A percentile compares a stretch with the other conserved stretches of the same genome.
These are phyloP conservation scores for Naganishia sp. DNA, from an alignment of 1,284 basidiomycete species.

Conservation along the genomic window DNA sequence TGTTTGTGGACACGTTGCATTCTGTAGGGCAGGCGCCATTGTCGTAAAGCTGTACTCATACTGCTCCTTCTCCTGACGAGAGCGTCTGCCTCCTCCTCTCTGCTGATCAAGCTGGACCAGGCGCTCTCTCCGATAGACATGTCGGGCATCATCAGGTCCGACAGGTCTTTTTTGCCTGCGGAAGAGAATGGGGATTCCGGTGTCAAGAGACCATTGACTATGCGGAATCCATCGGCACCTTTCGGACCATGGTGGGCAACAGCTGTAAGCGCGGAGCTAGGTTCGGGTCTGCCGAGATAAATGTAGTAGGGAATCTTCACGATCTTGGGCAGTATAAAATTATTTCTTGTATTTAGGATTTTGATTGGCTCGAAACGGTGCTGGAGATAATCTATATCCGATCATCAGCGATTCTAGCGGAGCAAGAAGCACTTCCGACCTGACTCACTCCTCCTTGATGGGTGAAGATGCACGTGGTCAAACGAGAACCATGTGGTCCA, in stretches of 20 bases:
- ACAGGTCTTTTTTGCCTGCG: constrained; percentile 52
- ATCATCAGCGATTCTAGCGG: constrained; percentile 11
- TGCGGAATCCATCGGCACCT: constrained; percentile 6
- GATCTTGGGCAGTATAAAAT: constrained; percentile 68
- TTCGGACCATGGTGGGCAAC: constrained; percentile 72
- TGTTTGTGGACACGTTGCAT: constrained; percentile 72
- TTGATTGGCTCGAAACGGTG: constrained; percentile 78
- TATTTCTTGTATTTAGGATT: constrained; percentile 72
- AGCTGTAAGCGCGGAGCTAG: constrained; percentile 61
- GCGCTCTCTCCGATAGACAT: constrained; percentile 40
- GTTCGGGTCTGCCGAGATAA: constrained; percentile 61
- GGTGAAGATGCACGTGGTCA: constrained; percentile 72
- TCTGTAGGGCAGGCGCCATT: constrained; percentile 74
- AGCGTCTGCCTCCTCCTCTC: not conserved
- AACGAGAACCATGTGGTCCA: constrained; percentile 81
- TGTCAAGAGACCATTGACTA: constrained; percentile 52
- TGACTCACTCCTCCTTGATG: constrained; percentile 60
- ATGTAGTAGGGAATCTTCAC: constrained; percentile 70
- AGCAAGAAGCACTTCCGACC: not conserved
- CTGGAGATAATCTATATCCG: constrained; percentile 65
- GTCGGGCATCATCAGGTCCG: constrained; percentile 49
- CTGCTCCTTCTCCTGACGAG: constrained; percentile 5
- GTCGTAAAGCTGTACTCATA: not conserved
- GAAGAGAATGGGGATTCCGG: constrained; percentile 56
- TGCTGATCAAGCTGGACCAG: constrained; percentile 49